Percentiles rank a stretch among this genome's conserved stretches.
Evolutionary conservation across 1,139 yeast species (phyloP).

Genomic region (Diutina pseudorugosa): DNA sequence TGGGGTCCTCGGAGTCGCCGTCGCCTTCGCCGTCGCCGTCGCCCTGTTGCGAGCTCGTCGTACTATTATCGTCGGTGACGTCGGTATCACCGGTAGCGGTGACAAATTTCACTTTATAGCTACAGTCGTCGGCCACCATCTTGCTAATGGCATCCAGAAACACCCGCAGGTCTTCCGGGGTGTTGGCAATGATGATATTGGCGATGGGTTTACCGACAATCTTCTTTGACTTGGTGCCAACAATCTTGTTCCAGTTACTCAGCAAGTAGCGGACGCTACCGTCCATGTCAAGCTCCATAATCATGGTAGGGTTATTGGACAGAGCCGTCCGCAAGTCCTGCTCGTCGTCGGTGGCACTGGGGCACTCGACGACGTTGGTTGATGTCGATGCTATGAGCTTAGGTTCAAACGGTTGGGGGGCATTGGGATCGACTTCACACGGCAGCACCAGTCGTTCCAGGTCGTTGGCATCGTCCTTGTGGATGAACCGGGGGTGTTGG

Average conservation of each 20-base stretch:
- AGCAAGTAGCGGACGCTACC: slow-evolving; percentile 69
- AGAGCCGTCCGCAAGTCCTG: slow-evolving; percentile 45
- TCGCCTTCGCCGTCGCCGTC: neutral
- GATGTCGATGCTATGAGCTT: neutral
- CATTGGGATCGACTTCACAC: slow-evolving; percentile 8
- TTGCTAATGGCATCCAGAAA: slow-evolving; percentile 59
- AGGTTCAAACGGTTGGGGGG: neutral
- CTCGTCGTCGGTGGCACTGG: slow-evolving; percentile 19
- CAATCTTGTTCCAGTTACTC: slow-evolving; percentile 64
- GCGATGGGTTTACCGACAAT: slow-evolving; percentile 50
- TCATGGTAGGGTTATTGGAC: slow-evolving; percentile 64
- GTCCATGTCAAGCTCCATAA: slow-evolving; percentile 71
- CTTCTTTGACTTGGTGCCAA: slow-evolving; percentile 50
- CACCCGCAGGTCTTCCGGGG: slow-evolving; percentile 49
- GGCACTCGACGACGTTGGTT: slow-evolving; percentile 1
- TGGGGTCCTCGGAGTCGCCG: neutral
- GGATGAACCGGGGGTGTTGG: neutral
- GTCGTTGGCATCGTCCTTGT: neutral
- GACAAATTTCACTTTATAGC: slow-evolving; percentile 65
- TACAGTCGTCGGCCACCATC: slow-evolving; percentile 63
- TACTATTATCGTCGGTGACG: neutral
- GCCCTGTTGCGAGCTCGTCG: neutral
- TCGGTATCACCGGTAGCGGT: slow-evolving; percentile 29
- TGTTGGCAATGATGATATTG: slow-evolving; percentile 52
- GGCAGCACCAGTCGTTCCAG: slow-evolving; percentile 14